A percentile compares a stretch with the other conserved stretches of the same genome.
Evolutionary conservation across 1,284 basidiomycete genomes (phyloP).

Genomic region (Moesziomyces antarcticus): DNA sequence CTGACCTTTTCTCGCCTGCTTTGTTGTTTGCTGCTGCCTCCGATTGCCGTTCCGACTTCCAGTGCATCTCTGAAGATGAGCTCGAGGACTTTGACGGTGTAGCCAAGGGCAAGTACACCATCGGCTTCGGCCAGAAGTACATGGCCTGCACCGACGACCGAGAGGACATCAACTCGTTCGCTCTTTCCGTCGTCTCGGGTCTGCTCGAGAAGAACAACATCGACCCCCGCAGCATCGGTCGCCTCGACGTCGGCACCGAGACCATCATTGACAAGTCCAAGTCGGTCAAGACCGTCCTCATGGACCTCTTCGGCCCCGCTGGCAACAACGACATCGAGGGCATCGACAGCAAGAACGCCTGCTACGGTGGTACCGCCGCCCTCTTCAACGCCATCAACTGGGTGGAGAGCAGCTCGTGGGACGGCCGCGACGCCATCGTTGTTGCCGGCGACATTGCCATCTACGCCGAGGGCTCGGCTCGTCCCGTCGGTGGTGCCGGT

Average conservation of each 20-base stretch:
- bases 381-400: slow-evolving; percentile 94
- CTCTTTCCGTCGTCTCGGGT: slow-evolving; percentile 78
- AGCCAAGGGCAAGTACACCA: slow-evolving; percentile 97
- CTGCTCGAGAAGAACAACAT: slow-evolving; percentile 94
- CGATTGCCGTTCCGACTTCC: neutral
- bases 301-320: slow-evolving; percentile 92
- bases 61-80: slow-evolving; percentile 67
- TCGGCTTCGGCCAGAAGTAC: slow-evolving; percentile 96
- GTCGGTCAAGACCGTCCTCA: slow-evolving; percentile 96
- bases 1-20: slow-evolving; percentile 5
- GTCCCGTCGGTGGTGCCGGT: slow-evolving; percentile 96
- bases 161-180: slow-evolving; percentile 99
- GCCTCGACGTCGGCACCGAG: slow-evolving; percentile 97
- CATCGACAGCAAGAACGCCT: slow-evolving; percentile 98
- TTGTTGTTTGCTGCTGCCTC: neutral
- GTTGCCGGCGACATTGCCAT: slow-evolving; percentile 98
- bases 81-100: slow-evolving; percentile 93
- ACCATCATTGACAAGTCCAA: slow-evolving; percentile 99
- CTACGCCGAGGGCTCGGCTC: slow-evolving; percentile 93
- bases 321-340: slow-evolving; percentile 99
- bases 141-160: slow-evolving; percentile 96
- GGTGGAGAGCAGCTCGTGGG: slow-evolving; percentile 97
- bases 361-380: slow-evolving; percentile 97
- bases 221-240: slow-evolving; percentile 94
- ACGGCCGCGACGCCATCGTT: slow-evolving; percentile 96